phyloP scores from a whole-genome alignment of 169 alveolate genomes.

The Ichthyophthirius multifiliis region DNA sequence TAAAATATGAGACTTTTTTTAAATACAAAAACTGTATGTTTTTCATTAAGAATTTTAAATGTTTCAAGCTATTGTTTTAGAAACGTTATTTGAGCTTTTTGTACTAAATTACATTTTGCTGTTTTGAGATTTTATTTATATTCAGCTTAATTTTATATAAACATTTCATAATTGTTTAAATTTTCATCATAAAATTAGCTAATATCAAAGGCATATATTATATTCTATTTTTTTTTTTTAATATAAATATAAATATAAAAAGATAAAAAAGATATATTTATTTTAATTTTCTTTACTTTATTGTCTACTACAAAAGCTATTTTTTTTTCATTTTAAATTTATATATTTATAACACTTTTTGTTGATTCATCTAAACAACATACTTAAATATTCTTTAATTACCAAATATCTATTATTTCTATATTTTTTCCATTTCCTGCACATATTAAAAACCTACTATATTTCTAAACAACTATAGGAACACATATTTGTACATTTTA shows the following conservation, averaged over 20 bases:
- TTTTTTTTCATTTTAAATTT: not conserved
- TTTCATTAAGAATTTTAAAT: not conserved
- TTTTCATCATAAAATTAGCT: not conserved
- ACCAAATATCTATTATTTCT: not conserved
- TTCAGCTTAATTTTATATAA: not conserved
- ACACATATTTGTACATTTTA: not conserved
- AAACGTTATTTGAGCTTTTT: not conserved
- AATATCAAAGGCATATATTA: not conserved
- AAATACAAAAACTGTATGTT: not conserved
- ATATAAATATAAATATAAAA: not conserved
- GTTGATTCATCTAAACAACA: not conserved
- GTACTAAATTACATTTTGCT: not conserved
- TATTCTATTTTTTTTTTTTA: not conserved
- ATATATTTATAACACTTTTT: not conserved
- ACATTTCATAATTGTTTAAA: not conserved
- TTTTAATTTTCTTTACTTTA: not conserved
- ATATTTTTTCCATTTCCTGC: not conserved
- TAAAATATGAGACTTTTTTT: not conserved
- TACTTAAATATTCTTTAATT: not conserved
- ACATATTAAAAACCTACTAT: no score
- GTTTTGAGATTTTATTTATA: not conserved
- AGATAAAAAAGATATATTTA: not conserved
- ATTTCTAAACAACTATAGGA: not conserved
- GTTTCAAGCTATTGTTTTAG: not conserved
- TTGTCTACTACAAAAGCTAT: not conserved